Evolutionary conservation across 768 basidiomycete genomes (phyloP), one percentile per base, ranked within the genome.

Genomic region (Kwoniella sp.): DNA sequence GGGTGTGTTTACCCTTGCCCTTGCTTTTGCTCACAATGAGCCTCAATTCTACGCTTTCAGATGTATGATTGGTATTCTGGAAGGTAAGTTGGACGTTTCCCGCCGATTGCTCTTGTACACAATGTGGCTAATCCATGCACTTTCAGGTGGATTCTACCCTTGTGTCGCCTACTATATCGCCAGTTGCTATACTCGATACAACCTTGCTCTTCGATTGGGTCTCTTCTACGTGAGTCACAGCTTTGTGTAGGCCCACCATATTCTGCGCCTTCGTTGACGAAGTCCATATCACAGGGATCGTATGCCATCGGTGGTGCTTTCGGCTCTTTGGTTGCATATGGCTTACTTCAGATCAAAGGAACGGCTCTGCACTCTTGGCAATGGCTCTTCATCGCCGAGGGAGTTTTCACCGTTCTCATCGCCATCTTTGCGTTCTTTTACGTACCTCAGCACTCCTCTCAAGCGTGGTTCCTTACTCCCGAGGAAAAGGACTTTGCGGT

Each of bases 331-430:
- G 9, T 65, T 27, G 64, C 64, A 6, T 65, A 60, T 44, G 64
- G 64, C 5, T 21, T 65, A 17, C 33, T 65, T 7, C 64, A 65
- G 26, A 50, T 58, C 30, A 54, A 54, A 17, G 40, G 44, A 2
- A n/a, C 17, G 5, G 21, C 58, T 2, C 58, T 65, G 36, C 29
- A 60, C 24, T 25, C 50, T 9, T 65, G 64, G 64, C 64, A 65
- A 47, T 60, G 54, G 29, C 64, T 65, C 36, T 65, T 65, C 64
- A 60, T 65, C n/a, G 21, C 60, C 24, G 58, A 60, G 33, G 64
- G 64, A 6, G 58, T 50, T 3, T 22, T 59, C 19, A 65, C 58
- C 22, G 3, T 52, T 19, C 2, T 37, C 22, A 25, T 65, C 27
- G 64, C 27, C 10, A 15, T 60, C 5, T 60, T 65, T 22, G 58